Evolutionary conservation across 1,284 basidiomycete genomes (phyloP).

Genomic region (Cryptococcus jaspeensis): DNA sequence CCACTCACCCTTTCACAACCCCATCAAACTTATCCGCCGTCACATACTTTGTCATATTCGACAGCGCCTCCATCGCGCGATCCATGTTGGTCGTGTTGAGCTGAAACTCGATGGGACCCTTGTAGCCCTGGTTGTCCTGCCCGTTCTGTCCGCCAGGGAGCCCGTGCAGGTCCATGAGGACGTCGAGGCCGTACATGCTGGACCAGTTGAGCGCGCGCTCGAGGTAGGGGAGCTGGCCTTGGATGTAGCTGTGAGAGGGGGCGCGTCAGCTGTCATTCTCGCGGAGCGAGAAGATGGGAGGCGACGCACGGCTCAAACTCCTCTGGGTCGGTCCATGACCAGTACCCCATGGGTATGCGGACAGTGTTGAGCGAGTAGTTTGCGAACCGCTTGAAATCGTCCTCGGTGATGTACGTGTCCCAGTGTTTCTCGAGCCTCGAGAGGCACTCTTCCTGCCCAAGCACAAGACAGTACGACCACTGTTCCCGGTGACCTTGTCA

Average conservation of each 20-base stretch:
- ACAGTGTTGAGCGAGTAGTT: conserved; percentile 40
- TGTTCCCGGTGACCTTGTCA: background rate
- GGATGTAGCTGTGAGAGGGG: conserved; percentile 20
- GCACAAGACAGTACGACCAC: conserved; percentile 33
- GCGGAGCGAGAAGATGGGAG: background rate
- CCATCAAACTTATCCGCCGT: conserved; percentile 33
- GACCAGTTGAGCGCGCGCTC: conserved; percentile 39
- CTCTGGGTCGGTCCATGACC: conserved; percentile 40
- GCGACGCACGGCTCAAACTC: conserved; percentile 47
- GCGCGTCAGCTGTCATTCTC: background rate
- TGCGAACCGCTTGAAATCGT: conserved; percentile 48
- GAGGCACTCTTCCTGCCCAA: conserved; percentile 31
- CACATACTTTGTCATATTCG: conserved; percentile 53
- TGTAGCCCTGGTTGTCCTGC: conserved; percentile 51
- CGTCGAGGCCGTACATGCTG: conserved; percentile 40
- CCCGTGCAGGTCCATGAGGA: conserved; percentile 47
- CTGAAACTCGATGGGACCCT: conserved; percentile 29
- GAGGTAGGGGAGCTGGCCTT: conserved; percentile 35
- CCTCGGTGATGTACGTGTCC: conserved; percentile 47
- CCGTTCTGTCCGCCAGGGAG: conserved; percentile 27
- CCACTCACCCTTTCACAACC: conserved; percentile 37
- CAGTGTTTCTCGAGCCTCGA: conserved; percentile 34
- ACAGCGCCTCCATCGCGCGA: conserved; percentile 32
- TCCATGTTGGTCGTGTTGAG: conserved; percentile 36
- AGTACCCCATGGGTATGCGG: conserved; percentile 43